Base-by-base conservation (phyloP, 148 eudicot genomes). In the Rhododendron mucronatum region DNA sequence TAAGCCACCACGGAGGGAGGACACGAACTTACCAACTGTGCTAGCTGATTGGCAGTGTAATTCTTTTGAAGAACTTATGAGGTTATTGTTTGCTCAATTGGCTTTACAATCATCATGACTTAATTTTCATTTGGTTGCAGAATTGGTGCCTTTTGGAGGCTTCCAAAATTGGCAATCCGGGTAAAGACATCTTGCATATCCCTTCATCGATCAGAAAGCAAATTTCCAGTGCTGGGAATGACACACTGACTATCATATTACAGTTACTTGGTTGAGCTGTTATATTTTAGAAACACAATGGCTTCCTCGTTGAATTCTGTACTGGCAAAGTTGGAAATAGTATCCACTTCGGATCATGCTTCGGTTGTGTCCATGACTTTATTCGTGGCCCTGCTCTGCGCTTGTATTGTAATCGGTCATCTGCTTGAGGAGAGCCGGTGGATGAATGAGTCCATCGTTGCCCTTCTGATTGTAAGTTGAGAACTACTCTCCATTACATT, bases 361-460 rank as follows among this genome's bases (percentile, higher is more conserved):
- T 92, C 96, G 4, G 86, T 94, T 76, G 93, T 92, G 41, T 93
- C 96, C 26, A 92, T 93, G 92, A 94, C 88, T 87, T 65, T 94
- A 88, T 94, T 93, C 61, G 96, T 94, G 78, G 94, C 94, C 4
- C 90, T 94, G 30, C 89, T 94, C 53, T 91, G 93, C 84, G 96
- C 89, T 84, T 93, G 96, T 83, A 94, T 94, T 73, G 91, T 94
- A 41, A 81, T 94, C 63, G 95, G 96, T 76, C 96, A 94, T 86
- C 91, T 94, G 80, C 91, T 94, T 2, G 95, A 93, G 90, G 96
- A 94, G 85, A 91, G 86, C 88, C 92, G 93, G 16, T 94, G 96
- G 96, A 89, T 93, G 90, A 94, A 94, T 21, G 96, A 91, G 87
- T 93, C 96, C 37, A 94, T 90, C 77, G 93, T 94, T 18, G 93